Evolutionary conservation across 495 filamentous ascomycete genomes (phyloP).

Genomic region (Lasiosphaeris hirsuta): DNA sequence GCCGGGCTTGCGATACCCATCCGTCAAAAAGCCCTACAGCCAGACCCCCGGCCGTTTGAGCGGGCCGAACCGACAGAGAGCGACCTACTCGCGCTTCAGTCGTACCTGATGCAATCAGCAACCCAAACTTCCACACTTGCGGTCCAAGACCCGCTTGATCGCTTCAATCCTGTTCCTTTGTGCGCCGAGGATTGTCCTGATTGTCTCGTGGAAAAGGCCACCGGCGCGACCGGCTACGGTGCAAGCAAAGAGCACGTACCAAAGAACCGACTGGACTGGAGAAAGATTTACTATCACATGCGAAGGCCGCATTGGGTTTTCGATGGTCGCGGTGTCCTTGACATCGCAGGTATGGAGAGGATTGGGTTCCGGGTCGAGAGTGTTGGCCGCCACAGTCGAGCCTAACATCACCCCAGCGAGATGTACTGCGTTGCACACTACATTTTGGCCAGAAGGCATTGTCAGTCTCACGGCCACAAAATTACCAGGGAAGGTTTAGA

Average conservation of each 20-base stretch:
- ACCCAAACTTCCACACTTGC: background rate
- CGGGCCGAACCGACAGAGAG: conserved; percentile 27
- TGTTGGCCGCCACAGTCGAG: conserved; percentile 38
- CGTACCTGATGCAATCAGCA: conserved; percentile 19
- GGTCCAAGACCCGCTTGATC: conserved; percentile 23
- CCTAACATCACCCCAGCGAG: background rate
- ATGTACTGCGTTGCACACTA: too few species aligned
- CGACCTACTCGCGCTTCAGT: conserved; percentile 34
- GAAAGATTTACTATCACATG: conserved; percentile 52
- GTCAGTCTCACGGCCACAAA: too few species aligned
- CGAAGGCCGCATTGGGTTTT: conserved; percentile 64
- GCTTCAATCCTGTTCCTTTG: conserved; percentile 31
- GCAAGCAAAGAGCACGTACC: conserved; percentile 25
- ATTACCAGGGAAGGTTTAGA: too few species aligned
- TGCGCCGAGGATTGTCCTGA: conserved; percentile 38
- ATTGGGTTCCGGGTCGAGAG: conserved; percentile 56
- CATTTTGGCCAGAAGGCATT: too few species aligned
- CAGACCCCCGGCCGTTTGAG: conserved; percentile 15
- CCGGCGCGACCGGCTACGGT: conserved; percentile 24
- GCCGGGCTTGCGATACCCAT: background rate
- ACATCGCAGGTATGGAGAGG: conserved; percentile 50
- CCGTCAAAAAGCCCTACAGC: background rate
- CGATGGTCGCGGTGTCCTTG: conserved; percentile 63
- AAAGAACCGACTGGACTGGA: conserved; percentile 48
- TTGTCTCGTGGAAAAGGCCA: conserved; percentile 29